A percentile compares a stretch with the other conserved stretches of the same genome.
These are phyloP conservation scores for Lathyrus tuberosus DNA, from an alignment of 306 rosid genomes.

Conservation along the genomic window DNA sequence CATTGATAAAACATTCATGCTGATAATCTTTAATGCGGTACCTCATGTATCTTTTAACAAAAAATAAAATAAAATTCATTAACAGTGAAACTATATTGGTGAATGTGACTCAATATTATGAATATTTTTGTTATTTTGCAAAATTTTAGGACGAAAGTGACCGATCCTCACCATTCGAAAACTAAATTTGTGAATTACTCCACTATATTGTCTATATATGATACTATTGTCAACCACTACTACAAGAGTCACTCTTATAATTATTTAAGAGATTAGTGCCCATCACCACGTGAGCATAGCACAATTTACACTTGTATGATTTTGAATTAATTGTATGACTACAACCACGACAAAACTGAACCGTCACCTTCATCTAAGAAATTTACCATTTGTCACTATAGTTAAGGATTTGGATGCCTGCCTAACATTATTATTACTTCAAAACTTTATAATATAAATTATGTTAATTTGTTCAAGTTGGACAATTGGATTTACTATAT, in stretches of 20 bases:
- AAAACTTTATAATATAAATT: background rate
- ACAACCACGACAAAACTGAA: background rate
- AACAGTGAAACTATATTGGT: too few relatives aligned
- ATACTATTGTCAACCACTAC: too few relatives aligned
- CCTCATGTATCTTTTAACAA: too few relatives aligned
- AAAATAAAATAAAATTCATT: too few relatives aligned
- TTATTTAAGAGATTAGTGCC: background rate
- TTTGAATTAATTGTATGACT: background rate
- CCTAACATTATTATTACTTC: background rate
- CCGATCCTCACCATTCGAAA: too few relatives aligned
- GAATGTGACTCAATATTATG: too few relatives aligned
- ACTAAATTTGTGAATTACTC: too few relatives aligned
- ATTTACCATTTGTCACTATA: background rate
- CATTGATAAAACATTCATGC: too few relatives aligned
- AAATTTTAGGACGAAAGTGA: too few relatives aligned
- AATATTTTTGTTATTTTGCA: too few relatives aligned
- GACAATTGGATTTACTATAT: background rate
- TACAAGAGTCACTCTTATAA: background rate
- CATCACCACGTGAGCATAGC: slow-evolving; percentile 3
- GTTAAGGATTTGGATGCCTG: background rate
- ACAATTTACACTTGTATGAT: background rate
- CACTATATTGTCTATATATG: too few relatives aligned
- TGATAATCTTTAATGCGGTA: too few relatives aligned
- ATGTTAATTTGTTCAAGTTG: background rate
- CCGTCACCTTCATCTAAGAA: background rate